These are phyloP conservation scores for Gossypium schwendimanii DNA, from an alignment of 441 rosid species.

Conservation along the genomic window DNA sequence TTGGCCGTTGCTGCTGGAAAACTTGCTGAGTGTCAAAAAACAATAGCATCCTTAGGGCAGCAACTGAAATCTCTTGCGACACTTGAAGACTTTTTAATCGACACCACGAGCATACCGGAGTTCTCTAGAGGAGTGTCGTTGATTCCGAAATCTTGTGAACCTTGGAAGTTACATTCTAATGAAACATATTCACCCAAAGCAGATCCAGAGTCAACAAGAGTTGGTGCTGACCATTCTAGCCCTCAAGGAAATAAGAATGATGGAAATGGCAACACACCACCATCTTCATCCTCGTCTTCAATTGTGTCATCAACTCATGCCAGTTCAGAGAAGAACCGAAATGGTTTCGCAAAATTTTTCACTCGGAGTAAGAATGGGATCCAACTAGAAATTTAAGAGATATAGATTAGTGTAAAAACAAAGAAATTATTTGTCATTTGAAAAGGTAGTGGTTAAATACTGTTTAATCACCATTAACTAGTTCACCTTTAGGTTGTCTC, in stretches of 20 bases:
- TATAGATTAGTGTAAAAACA: constrained; percentile 3
- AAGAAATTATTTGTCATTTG: constrained; percentile 5
- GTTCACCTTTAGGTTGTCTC: neutral
- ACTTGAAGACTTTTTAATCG: constrained; percentile 79
- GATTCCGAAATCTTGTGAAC: constrained; percentile 25
- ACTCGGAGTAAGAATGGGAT: constrained; percentile 79
- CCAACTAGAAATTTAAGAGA: constrained; percentile 63
- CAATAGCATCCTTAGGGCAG: constrained; percentile 74
- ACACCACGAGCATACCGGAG: constrained; percentile 52
- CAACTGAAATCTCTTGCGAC: constrained; percentile 87
- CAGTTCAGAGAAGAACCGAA: constrained; percentile 64
- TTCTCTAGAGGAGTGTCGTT: constrained; percentile 25
- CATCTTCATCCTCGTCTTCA: constrained; percentile 32
- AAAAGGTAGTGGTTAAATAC: constrained; percentile 24
- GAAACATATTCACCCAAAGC: constrained; percentile 35
- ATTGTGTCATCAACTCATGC: constrained; percentile 34
- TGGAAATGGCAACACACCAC: constrained; percentile 28
- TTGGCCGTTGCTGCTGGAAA: constrained; percentile 68
- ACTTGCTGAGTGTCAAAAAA: constrained; percentile 82
- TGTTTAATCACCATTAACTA: constrained; percentile 24
- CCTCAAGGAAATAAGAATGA: constrained; percentile 23
- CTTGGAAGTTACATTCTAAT: constrained; percentile 49
- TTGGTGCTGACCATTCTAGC: constrained; percentile 19
- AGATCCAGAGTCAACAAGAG: constrained; percentile 27
- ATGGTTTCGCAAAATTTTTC: constrained; percentile 88